These are phyloP conservation scores for Chrysoporthe puriensis DNA, from an alignment of 2,329 filamentous ascomycete genomes.

Conservation along the genomic window DNA sequence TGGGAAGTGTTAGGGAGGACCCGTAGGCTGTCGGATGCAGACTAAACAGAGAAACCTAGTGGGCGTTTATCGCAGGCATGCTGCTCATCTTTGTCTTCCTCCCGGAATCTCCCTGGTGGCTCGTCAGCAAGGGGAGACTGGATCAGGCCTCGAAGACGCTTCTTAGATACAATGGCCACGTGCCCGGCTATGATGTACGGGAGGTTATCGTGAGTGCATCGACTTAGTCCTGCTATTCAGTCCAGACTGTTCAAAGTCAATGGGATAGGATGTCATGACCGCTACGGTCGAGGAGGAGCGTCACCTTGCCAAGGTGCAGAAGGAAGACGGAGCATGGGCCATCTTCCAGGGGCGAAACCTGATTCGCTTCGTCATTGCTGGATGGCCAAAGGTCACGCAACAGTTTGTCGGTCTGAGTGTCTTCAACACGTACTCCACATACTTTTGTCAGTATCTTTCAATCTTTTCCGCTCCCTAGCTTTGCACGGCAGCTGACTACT, in stretches of 20 bases:
- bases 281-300: conserved; percentile 31
- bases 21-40: not conserved
- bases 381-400: conserved; percentile 26
- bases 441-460: conserved; percentile 28
- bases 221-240: not conserved
- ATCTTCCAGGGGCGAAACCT: conserved; percentile 9
- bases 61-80: conserved; percentile 31
- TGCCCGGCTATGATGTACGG: conserved; percentile 27
- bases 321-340: conserved; percentile 7
- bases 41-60: conserved; percentile 11
- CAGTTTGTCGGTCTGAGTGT: conserved; percentile 33
- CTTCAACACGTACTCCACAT: conserved; percentile 32
- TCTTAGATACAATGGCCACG: conserved; percentile 13
- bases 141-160: not conserved
- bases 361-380: conserved; percentile 9
- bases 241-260: not conserved
- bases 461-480: not conserved
- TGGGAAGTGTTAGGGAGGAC: not conserved
- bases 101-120: conserved; percentile 27
- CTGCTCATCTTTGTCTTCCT: conserved; percentile 31
- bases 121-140: not conserved
- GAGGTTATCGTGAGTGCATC: conserved; percentile 29
- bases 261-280: conserved; percentile 31
- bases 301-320: conserved; percentile 12
- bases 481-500: not conserved